phyloP scores from a whole-genome alignment of 108 stramenopile genomes.

The Nitzschia putrida region DNA sequence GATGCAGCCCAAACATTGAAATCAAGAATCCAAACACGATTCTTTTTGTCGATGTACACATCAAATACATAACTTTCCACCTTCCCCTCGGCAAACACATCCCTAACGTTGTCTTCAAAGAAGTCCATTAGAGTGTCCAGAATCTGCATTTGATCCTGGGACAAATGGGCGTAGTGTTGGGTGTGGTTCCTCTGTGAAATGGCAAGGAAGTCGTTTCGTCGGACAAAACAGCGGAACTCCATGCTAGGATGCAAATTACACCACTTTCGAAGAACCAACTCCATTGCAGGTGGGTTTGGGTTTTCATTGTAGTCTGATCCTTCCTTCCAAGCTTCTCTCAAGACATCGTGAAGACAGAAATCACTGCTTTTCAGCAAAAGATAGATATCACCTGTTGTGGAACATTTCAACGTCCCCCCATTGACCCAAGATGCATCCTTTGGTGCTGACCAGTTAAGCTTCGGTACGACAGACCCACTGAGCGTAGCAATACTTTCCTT shows the following conservation, averaged over 20 bases:
- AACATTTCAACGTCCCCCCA: constrained; percentile 83
- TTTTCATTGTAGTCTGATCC: constrained; percentile 54
- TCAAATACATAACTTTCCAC: constrained; percentile 68
- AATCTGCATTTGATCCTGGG: constrained; percentile 25
- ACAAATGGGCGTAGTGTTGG: constrained; percentile 72
- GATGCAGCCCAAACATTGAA: constrained; percentile 81
- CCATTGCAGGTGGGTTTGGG: constrained; percentile 27
- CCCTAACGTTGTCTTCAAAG: constrained; percentile 47
- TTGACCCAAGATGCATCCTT: constrained; percentile 95
- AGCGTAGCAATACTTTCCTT: constrained; percentile 48
- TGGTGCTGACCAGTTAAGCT: constrained; percentile 90
- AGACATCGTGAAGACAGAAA: constrained; percentile 85
- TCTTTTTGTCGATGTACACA: constrained; percentile 79
- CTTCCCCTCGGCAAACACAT: constrained; percentile 44
- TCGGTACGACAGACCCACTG: constrained; percentile 70
- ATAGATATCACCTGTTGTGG: constrained; percentile 87
- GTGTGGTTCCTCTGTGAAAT: constrained; percentile 75
- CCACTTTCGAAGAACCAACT: constrained; percentile 90
- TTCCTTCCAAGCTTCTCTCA: constrained; percentile 32
- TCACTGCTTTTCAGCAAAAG: constrained; percentile 91
- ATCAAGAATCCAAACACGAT: constrained; percentile 84
- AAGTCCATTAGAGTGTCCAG: constrained; percentile 51
- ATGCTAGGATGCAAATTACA: constrained; percentile 91
- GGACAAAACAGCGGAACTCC: constrained; percentile 95
- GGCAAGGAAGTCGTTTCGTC: constrained; percentile 56